Evolutionary conservation across 139 green algal genomes (phyloP), one percentile per base, ranked within the genome.

Genomic region (Eudorina sp.): DNA sequence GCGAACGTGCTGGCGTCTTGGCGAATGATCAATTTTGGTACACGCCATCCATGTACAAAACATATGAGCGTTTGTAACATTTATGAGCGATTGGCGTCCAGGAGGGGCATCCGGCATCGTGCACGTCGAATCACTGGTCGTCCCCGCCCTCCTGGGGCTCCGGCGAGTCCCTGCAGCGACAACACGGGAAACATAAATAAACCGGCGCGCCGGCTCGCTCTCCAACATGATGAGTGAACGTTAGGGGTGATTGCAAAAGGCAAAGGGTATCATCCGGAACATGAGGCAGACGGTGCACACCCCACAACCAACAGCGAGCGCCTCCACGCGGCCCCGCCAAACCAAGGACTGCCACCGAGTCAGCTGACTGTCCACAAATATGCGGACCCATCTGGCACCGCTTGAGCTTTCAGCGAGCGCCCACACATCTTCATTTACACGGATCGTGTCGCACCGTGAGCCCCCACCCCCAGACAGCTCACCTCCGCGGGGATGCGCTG

Each of bases 401-500:
- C 51, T 58, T 16, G 51, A 16, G 51, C 51, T 58, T 16, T 16
- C 51, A 16, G 51, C 13, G 13, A 58, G 13, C 51, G 16, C 13
- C 51, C 13, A 16, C 51, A 16, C 51, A 13, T 16, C 51, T 16
- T 25, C 51, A 13, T 16, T 46, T 27, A 25, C 66, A 23, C 66
- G 23, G 11, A 45, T 11, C 34, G n/a, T 75, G 66, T 7, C 66
- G 66, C 66, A 45, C 31, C 9, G 11, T n/a, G n/a, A n/a, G n/a
- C n/a, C n/a, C n/a, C n/a, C 40, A 53, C 40, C 8, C n/a, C 4
- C 70, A 34, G 31, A 51, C n/a, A 51, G 53, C 43, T 36, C n/a
- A 78, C 81, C 81, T 78, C 7, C 81, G 81, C 0, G 81, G 81
- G 3, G 81, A 69, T 31, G 40, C 60, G 79, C 79, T 86, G 25